phyloP scores from a whole-genome alignment of 495 filamentous ascomycete species.

The Annulohypoxylon bovei region DNA sequence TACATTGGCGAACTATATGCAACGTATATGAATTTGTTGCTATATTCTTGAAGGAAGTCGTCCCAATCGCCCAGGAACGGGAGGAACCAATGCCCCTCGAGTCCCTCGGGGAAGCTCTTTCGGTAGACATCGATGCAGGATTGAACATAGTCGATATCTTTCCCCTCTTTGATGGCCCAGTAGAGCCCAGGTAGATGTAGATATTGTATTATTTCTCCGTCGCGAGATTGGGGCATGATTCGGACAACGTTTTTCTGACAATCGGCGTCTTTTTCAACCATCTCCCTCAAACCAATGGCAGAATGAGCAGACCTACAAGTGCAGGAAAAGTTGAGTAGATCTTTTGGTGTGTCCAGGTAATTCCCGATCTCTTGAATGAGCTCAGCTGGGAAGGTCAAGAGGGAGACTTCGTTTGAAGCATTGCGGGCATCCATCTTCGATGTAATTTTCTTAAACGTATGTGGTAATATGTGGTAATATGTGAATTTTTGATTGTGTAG shows the following conservation, averaged over 20 bases:
- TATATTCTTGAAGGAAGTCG: no score
- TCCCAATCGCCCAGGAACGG: no score
- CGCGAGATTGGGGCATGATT: no score
- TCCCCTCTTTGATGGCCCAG: neutral
- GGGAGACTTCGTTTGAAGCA: neutral
- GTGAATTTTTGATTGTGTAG: no score
- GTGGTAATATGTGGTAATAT: no score
- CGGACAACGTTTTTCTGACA: neutral
- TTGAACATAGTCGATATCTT: conserved; percentile 1
- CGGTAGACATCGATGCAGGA: neutral
- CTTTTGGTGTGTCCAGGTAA: neutral
- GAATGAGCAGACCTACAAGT: neutral
- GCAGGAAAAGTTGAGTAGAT: conserved; percentile 2
- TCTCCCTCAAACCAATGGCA: neutral
- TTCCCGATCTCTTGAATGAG: conserved; percentile 5
- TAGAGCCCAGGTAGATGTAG: neutral
- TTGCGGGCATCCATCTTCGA: neutral
- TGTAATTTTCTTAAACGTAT: no score
- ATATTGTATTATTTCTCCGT: no score
- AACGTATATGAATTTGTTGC: no score
- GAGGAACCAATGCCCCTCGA: neutral
- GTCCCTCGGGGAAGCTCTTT: neutral
- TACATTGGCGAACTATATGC: conserved; percentile 6
- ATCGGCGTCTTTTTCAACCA: conserved; percentile 2
- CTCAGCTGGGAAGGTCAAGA: conserved; percentile 5